A percentile compares a stretch with the other conserved stretches of the same genome.
phyloP scores from a whole-genome alignment of 2,329 filamentous ascomycete genomes.

The Talaromyces sp. region DNA sequence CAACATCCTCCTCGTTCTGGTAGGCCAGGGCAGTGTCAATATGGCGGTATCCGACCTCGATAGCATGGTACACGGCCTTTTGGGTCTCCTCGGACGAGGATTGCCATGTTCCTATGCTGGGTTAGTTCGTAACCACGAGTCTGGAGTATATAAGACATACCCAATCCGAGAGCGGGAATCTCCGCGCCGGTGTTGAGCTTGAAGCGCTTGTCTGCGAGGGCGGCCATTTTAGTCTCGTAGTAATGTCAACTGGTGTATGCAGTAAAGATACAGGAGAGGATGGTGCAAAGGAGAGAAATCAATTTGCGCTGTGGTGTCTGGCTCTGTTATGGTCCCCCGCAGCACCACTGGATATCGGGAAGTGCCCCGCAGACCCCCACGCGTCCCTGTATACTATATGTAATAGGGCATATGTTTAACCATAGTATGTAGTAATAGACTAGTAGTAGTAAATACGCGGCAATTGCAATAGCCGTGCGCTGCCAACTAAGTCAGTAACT shows the following conservation, averaged over 20 bases:
- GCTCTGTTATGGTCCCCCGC: neutral
- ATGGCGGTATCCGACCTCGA: slow-evolving; percentile 51
- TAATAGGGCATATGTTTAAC: too few relatives aligned
- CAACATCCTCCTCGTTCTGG: slow-evolving; percentile 50
- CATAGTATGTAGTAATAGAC: too few relatives aligned
- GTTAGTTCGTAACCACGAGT: neutral
- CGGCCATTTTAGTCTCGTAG: slow-evolving; percentile 1
- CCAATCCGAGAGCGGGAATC: slow-evolving; percentile 49
- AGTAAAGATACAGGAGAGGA: neutral
- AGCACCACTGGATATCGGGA: neutral
- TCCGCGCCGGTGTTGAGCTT: slow-evolving; percentile 46
- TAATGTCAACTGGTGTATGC: neutral
- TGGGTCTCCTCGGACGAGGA: slow-evolving; percentile 41
- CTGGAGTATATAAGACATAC: slow-evolving; percentile 14
- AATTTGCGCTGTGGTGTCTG: neutral
- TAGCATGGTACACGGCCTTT: slow-evolving; percentile 43
- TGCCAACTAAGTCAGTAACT: neutral
- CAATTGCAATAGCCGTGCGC: neutral
- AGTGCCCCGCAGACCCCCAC: neutral
- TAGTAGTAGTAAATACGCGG: neutral
- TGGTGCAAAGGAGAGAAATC: neutral
- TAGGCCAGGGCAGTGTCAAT: slow-evolving; percentile 45
- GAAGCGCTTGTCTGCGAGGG: slow-evolving; percentile 29
- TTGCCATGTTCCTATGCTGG: slow-evolving; percentile 43
- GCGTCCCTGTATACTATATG: neutral